phyloP scores from a whole-genome alignment of 2,329 filamentous ascomycete genomes.

The Cadophora malorum region DNA sequence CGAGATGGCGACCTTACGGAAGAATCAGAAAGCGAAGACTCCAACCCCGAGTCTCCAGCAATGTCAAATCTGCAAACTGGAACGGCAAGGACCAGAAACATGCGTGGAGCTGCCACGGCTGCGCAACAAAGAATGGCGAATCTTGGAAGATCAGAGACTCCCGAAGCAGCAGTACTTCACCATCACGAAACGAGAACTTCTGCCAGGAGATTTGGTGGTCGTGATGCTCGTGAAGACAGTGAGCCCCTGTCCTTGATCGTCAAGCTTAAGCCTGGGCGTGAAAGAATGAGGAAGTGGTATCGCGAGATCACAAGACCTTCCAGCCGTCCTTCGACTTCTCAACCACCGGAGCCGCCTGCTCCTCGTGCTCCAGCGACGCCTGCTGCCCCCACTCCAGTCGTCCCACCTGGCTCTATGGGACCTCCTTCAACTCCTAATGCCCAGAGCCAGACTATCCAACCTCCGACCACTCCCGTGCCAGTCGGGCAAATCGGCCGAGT shows the following conservation, averaged over 20 bases:
- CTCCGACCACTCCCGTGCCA: conserved; percentile 47
- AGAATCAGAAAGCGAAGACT: conserved; percentile 91
- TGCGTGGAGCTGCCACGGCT: conserved; percentile 85
- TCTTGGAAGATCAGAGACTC: conserved; percentile 84
- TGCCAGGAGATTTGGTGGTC: conserved; percentile 61
- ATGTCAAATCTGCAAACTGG: conserved; percentile 72
- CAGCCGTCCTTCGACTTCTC: conserved; percentile 48
- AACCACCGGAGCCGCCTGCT: conserved; percentile 51
- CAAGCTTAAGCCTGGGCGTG: conserved; percentile 74
- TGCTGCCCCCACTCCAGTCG: conserved; percentile 47
- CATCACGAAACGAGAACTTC: conserved; percentile 77
- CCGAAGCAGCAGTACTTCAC: conserved; percentile 73
- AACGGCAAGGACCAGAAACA: conserved; percentile 84
- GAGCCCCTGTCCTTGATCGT: conserved; percentile 72
- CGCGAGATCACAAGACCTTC: conserved; percentile 57
- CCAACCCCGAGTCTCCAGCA: conserved; percentile 83
- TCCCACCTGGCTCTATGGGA: conserved; percentile 61
- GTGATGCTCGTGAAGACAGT: conserved; percentile 78
- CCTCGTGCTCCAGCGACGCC: conserved; percentile 47
- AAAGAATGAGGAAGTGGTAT: conserved; percentile 72
- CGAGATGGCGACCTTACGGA: conserved; percentile 74
- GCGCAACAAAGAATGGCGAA: conserved; percentile 89
- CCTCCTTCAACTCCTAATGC: conserved; percentile 52
- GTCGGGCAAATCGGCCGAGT: conserved; percentile 69
- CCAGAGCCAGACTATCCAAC: conserved; percentile 41